Percentiles rank a stretch among this genome's conserved stretches.
Conservation (phyloP, 2,329 filamentous ascomycete genomes). For the Claviceps sp. region DNA sequence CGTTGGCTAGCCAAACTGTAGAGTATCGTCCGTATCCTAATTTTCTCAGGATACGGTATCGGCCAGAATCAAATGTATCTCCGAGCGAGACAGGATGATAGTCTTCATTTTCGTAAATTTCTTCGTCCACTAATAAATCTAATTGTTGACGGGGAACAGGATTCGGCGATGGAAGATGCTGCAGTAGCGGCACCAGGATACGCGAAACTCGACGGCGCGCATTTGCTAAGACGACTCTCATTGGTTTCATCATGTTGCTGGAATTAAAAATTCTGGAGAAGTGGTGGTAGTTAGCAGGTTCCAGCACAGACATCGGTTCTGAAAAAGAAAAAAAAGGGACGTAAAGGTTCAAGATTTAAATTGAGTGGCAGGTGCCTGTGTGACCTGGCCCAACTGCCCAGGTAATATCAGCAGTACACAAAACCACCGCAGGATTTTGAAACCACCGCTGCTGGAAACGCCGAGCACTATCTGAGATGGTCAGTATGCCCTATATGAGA, state of each 20-base stretch:
- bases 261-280: background rate
- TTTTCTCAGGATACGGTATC: slow-evolving; percentile 12
- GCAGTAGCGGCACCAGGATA: background rate
- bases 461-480: too few species aligned
- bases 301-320: too few species aligned
- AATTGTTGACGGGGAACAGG: background rate
- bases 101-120: background rate
- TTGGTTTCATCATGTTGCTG: slow-evolving; percentile 1
- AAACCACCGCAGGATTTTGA: too few species aligned
- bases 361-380: too few species aligned
- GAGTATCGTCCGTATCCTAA: slow-evolving; percentile 12
- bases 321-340: too few species aligned
- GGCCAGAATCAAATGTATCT: slow-evolving; percentile 12
- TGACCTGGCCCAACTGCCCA: too few species aligned
- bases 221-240: background rate
- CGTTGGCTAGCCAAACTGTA: slow-evolving; percentile 13
- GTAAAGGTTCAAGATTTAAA: too few species aligned
- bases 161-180: background rate
- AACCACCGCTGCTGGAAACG: too few species aligned
- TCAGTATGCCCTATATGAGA: too few species aligned
- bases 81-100: slow-evolving; percentile 2
- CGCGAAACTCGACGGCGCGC: background rate
- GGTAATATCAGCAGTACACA: too few species aligned
- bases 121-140: background rate
- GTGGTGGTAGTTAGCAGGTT: too few species aligned